Conservation (phyloP, 805 yeast species). For the Starmerella sirachaensis region DNA sequence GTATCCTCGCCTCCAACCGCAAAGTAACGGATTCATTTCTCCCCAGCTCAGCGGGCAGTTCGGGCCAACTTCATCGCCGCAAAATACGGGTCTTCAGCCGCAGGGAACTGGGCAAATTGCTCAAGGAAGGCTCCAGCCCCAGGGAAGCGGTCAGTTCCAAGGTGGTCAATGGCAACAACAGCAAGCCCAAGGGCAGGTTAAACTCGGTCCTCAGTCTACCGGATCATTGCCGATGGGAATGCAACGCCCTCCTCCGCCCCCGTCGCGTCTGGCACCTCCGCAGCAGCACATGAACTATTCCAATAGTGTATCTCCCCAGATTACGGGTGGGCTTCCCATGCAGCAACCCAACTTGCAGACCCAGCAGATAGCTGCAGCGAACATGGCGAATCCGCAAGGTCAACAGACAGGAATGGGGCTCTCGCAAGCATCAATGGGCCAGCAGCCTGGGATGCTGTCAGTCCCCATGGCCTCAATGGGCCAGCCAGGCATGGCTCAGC, state of each 20-base stretch:
- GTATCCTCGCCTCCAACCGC: slow-evolving; percentile 1
- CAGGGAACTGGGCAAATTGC: slow-evolving; percentile 7
- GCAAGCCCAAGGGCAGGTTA: not conserved
- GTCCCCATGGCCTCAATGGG: too few species aligned
- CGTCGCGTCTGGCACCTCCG: slow-evolving; percentile 6
- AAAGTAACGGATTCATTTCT: not conserved
- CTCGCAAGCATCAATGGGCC: too few species aligned
- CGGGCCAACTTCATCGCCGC: not conserved
- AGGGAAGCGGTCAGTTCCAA: slow-evolving; percentile 2
- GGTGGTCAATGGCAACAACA: not conserved
- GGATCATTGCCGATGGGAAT: slow-evolving; percentile 13
- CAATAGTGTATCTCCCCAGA: slow-evolving; percentile 6
- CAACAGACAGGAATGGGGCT: too few species aligned
- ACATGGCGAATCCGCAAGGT: not conserved
- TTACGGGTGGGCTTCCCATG: slow-evolving; percentile 4
- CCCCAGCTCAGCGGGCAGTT: slow-evolving; percentile 1
- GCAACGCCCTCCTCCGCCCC: slow-evolving; percentile 11
- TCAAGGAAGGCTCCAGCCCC: not conserved
- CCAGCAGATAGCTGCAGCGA: not conserved
- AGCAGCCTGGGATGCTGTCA: too few species aligned
- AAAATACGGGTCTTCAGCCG: slow-evolving; percentile 3
- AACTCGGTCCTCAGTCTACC: slow-evolving; percentile 11
- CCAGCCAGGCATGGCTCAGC: too few species aligned
- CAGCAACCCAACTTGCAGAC: not conserved
- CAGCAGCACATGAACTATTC: slow-evolving; percentile 2